Evolutionary conservation across 2,329 filamentous ascomycete species (phyloP).

Genomic region (Coniochaeta sp.): DNA sequence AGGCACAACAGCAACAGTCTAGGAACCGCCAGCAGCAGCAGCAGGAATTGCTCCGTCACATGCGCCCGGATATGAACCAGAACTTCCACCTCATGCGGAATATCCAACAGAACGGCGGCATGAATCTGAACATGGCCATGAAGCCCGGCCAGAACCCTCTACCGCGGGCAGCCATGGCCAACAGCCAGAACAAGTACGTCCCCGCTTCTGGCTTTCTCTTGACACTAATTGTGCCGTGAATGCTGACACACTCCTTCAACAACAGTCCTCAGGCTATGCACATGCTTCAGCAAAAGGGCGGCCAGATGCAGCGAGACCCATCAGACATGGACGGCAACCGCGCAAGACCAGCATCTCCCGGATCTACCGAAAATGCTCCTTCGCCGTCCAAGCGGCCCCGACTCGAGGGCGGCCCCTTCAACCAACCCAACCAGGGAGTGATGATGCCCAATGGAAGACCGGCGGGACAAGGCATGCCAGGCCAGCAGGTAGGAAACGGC

Average conservation of each 20-base stretch:
- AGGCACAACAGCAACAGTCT: conserved; percentile 42
- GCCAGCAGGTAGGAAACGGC: conserved; percentile 56
- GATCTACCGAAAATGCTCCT: conserved; percentile 77
- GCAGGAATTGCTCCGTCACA: conserved; percentile 68
- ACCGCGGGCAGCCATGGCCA: conserved; percentile 70
- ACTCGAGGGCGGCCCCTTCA: conserved; percentile 68
- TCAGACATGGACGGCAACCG: conserved; percentile 82
- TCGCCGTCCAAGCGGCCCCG: conserved; percentile 88
- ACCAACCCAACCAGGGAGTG: conserved; percentile 55
- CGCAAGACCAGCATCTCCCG: conserved; percentile 73
- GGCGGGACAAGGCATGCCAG: conserved; percentile 60
- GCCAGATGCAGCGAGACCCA: conserved; percentile 78
- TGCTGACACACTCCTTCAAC: too few species aligned
- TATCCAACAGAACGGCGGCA: conserved; percentile 54
- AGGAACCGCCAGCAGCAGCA: conserved; percentile 70
- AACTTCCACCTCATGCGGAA: conserved; percentile 60
- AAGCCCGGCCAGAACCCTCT: conserved; percentile 54
- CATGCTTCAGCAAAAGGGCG: conserved; percentile 61
- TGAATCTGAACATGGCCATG: conserved; percentile 51
- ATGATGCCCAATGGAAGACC: conserved; percentile 73
- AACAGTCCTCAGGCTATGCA: conserved; percentile 66
- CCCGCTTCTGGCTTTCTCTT: not conserved
- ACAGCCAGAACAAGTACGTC: conserved; percentile 65
- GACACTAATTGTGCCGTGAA: too few species aligned
- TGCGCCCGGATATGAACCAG: conserved; percentile 54